Base-by-base conservation (phyloP, 345 rosid species). In the Gossypium thurberi region DNA sequence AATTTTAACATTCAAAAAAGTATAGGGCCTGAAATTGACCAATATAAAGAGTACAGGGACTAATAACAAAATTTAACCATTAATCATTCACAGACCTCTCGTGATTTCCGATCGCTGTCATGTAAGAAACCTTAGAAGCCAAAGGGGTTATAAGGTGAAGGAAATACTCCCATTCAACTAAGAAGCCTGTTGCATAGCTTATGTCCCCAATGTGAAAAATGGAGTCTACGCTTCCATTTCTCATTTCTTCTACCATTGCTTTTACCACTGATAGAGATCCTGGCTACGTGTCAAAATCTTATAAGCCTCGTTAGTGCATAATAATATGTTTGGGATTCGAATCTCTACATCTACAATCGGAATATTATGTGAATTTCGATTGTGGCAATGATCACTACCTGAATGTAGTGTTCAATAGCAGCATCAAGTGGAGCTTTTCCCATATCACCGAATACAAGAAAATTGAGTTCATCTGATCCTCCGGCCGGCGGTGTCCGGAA, bases 121-220 rank as follows among this genome's bases (percentile, higher is more conserved):
- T 85, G 87, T 90, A 90, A 51, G 90, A 61, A 71, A 90, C 83
- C 74, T 53, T 78, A 18, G 92, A 90, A 33, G 95, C 95, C 75
- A 86, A 10, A 6, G 90, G 92, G 52, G 8, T 76, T 40, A 86
- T 85, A 25, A 79, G 92, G 21, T 82, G 72, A 61, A 90, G 90
- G 73, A 88, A 90, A 75, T 57, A 90, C 53, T 90, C 92, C 95
- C 92, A 90, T 78, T 90, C 95, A 23, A 85, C 95, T 25, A 88
- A 74, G 64, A 87, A 88, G 6, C 95, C 95, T 0, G 95, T 90
- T 44, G 95, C 92, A 59, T 90, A 90, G 80, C 92, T 88, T 71
- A 90, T 88, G 75, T 88, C 95, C 68, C 95, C 95, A 59, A 86
- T 86, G 84, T 90, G 95, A 78, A 90, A 90, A 74, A 90, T 79